Evolutionary conservation across 2,329 filamentous ascomycete genomes (phyloP), one percentile per base, ranked within the genome.

Genomic region (Clonostachys chloroleuca): DNA sequence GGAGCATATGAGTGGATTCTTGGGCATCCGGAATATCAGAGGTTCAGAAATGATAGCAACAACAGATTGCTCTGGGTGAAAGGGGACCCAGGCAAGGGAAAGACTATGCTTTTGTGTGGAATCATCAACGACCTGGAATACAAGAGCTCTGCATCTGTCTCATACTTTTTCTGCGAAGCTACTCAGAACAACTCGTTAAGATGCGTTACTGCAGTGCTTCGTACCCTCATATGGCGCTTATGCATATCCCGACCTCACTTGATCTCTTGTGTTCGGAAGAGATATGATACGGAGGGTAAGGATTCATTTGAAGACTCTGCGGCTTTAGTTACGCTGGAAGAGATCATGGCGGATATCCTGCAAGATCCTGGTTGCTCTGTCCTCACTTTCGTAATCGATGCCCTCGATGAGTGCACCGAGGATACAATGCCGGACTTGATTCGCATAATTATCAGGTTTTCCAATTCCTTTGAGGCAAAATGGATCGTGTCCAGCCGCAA

Each of bases 401-500:
- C 69, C 2, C 66, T 77, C 1, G 72, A 78, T 47, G 72, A 77
- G 53, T 75, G 69, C 48, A 43, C n/a, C 37, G 39, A 36, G 5
- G 18, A 35, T 5, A 61, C 54, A 17, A 47, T 54, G 18, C 20
- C 44, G 1, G 62, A 56, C 16, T 49, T 54, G 20, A 17, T 44
- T 1, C 42, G 60, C 39, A 64, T 76, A 3, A 55, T 76, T 12
- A 40, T 62, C 1, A 49, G 70, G 10, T 61, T 74, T 42, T 43
- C 54, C 14, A 44, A 58, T 20, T 51, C 43, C 0, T 58, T 52
- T 13, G 45, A 49, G 1, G 54, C 65, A 2, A 76, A 70, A 51
- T 74, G 68, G 65, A 48, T 77, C 13, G 50, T 72, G 0, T 69
- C 69, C 0, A 76, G 73, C 43, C 72, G 73, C 5, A 72, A 74